Evolutionary conservation across 306 rosid species (phyloP).

Genomic region (Boehmeria nivea): DNA sequence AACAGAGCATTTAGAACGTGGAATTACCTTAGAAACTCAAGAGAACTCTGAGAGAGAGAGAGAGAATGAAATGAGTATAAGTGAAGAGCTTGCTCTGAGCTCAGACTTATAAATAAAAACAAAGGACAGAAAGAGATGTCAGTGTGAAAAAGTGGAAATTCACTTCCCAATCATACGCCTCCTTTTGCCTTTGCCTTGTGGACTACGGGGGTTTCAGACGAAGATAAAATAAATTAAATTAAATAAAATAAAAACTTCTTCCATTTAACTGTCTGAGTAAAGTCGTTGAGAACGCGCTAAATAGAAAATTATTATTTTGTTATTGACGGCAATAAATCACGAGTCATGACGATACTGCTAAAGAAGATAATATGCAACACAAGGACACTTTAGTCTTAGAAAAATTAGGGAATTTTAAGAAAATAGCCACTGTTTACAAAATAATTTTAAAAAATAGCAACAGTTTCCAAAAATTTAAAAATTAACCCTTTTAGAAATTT

Average conservation of each 20-base stretch:
- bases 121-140: background rate
- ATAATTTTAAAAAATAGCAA: too few species aligned
- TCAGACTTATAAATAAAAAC: background rate
- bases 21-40: too few species aligned
- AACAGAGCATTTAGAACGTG: too few species aligned
- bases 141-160: background rate
- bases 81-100: too few species aligned
- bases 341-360: background rate
- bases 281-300: background rate
- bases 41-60: too few species aligned
- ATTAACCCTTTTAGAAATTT: too few species aligned
- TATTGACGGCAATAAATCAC: background rate
- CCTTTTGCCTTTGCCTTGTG: background rate
- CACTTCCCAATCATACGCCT: background rate
- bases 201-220: background rate
- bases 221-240: too few species aligned
- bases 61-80: background rate
- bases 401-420: too few species aligned
- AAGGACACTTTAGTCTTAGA: too few species aligned
- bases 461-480: too few species aligned
- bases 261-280: background rate
- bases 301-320: background rate
- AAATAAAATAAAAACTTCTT: background rate
- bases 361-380: too few species aligned
- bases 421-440: too few species aligned